Conservation (phyloP, 495 filamentous ascomycete species). For the Melanomma pulvis-pyrius region DNA sequence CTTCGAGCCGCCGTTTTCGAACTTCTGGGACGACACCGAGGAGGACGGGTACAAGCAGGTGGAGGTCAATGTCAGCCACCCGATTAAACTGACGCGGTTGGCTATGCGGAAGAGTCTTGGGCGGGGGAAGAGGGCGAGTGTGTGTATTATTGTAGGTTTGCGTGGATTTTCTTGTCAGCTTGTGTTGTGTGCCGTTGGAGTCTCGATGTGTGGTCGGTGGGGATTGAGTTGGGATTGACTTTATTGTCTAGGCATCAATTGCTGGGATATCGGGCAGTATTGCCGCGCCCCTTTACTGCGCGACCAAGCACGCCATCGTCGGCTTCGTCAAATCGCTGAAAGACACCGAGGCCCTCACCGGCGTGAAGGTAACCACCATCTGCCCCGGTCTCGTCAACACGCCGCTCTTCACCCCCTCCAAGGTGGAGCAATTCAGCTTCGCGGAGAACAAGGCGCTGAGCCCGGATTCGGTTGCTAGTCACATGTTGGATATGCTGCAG, state of each 20-base stretch:
- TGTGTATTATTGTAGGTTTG: constrained; percentile 31
- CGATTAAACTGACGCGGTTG: constrained; percentile 46
- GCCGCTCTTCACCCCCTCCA: constrained; percentile 37
- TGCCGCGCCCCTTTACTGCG: constrained; percentile 43
- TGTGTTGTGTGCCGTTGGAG: too few relatives aligned
- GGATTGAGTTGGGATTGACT: neutral
- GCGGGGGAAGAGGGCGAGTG: constrained; percentile 37
- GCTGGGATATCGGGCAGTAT: constrained; percentile 39
- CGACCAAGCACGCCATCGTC: constrained; percentile 46
- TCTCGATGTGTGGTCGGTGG: too few relatives aligned
- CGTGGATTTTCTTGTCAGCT: neutral
- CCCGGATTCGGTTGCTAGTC: constrained; percentile 35
- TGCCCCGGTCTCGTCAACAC: constrained; percentile 41
- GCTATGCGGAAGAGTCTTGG: constrained; percentile 44
- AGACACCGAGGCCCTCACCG: constrained; percentile 40
- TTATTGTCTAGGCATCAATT: constrained; percentile 34
- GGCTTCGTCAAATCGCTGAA: constrained; percentile 46
- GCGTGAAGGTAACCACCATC: constrained; percentile 42
- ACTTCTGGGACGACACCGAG: constrained; percentile 44
- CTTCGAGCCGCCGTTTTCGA: constrained; percentile 44
- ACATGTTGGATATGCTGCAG: constrained; percentile 41
- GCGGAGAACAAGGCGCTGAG: constrained; percentile 31
- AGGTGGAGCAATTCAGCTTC: constrained; percentile 34
- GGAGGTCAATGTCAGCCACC: constrained; percentile 43
- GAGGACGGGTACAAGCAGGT: constrained; percentile 36